A percentile compares a stretch with the other conserved stretches of the same genome.
These are phyloP conservation scores for Rhodomyrtus tomentosa DNA, from an alignment of 345 rosid species.

Conservation along the genomic window DNA sequence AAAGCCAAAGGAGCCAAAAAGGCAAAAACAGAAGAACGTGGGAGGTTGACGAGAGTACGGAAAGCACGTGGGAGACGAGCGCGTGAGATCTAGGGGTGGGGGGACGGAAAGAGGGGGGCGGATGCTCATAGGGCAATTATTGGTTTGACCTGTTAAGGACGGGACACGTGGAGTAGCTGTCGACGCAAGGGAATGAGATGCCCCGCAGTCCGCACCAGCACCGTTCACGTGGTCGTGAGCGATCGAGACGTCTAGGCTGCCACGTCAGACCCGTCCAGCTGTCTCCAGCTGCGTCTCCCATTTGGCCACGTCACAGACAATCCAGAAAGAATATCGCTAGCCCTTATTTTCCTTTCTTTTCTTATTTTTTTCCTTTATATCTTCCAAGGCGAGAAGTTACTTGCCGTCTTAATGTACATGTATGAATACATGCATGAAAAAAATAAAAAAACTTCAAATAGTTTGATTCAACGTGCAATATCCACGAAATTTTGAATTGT, in stretches of 20 bases:
- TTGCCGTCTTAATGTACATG: background rate
- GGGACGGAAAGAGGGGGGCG: too few species aligned
- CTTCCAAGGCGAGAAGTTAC: background rate
- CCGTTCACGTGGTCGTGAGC: background rate
- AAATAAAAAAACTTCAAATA: too few species aligned
- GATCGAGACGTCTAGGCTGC: background rate
- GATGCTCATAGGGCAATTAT: background rate
- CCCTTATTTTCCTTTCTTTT: background rate
- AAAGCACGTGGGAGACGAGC: too few species aligned
- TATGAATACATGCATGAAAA: background rate
- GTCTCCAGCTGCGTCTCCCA: background rate
- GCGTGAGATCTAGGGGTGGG: background rate
- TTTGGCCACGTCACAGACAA: background rate
- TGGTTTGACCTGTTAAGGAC: background rate
- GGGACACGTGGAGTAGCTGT: background rate
- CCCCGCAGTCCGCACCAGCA: too few species aligned
- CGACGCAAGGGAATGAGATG: background rate
- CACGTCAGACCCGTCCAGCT: background rate
- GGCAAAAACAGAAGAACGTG: background rate
- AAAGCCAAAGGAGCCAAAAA: background rate
- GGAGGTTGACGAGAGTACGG: too few species aligned
- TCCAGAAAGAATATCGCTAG: background rate
- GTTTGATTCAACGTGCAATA: too few species aligned
- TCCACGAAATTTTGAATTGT: too few species aligned
- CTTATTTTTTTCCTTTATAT: fast-evolving